A percentile compares a stretch with the other conserved stretches of the same genome.
Evolutionary conservation across 805 yeast species (phyloP).

Genomic region (Ogataea methanolica): DNA sequence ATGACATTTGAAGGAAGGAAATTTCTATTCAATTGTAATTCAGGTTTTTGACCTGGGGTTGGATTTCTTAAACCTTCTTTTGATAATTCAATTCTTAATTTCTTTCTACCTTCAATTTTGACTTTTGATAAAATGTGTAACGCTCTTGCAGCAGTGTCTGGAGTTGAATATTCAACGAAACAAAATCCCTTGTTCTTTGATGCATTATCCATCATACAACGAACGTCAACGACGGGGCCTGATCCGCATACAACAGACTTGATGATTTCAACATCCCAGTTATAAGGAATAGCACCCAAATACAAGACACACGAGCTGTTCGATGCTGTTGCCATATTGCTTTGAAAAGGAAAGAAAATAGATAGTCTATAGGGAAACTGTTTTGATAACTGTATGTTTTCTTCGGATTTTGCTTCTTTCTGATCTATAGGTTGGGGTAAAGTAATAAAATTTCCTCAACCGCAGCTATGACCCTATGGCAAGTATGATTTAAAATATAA

Average conservation of each 20-base stretch:
- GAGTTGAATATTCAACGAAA: slow-evolving; percentile 52
- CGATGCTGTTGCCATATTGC: slow-evolving; percentile 10
- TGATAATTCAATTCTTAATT: slow-evolving; percentile 52
- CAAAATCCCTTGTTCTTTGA: slow-evolving; percentile 65
- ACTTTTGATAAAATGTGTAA: slow-evolving; percentile 39
- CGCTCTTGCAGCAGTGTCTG: slow-evolving; percentile 51
- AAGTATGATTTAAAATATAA: no score
- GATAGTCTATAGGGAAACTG: neutral
- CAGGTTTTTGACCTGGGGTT: slow-evolving; percentile 36
- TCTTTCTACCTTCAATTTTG: slow-evolving; percentile 41
- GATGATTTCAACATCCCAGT: slow-evolving; percentile 63
- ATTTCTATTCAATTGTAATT: slow-evolving; percentile 40
- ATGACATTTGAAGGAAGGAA: slow-evolving; percentile 53
- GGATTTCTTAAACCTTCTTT: slow-evolving; percentile 51
- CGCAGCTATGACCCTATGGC: no score
- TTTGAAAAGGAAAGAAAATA: neutral
- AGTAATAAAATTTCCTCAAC: no score
- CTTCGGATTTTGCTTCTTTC: no score
- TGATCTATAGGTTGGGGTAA: no score
- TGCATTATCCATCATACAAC: slow-evolving; percentile 54
- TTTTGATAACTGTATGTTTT: no score
- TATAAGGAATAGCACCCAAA: slow-evolving; percentile 61
- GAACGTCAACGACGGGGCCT: slow-evolving; percentile 65
- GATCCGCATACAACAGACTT: slow-evolving; percentile 67
- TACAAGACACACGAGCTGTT: slow-evolving; percentile 45